Percentiles rank a stretch among this genome's conserved stretches.
phyloP scores from a whole-genome alignment of 148 eudicot genomes.

The Rhododendron williamsianum region DNA sequence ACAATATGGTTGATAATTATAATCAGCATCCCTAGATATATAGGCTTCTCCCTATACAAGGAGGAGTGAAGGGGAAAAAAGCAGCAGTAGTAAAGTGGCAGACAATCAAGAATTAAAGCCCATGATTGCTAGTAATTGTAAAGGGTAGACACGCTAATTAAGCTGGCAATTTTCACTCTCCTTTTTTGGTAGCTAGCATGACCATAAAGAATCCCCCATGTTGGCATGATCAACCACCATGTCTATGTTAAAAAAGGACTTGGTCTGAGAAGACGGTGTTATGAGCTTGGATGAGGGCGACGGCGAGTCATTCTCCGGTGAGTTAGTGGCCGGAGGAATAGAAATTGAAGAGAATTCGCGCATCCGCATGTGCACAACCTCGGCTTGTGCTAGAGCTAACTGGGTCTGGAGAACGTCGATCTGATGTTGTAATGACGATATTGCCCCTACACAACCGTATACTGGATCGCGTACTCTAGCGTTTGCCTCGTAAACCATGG shows the following conservation, averaged over 20 bases:
- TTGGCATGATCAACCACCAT: slow-evolving; percentile 47
- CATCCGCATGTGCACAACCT: slow-evolving; percentile 67
- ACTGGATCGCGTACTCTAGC: slow-evolving; percentile 90
- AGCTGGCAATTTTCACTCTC: neutral
- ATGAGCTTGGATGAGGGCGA: slow-evolving; percentile 26
- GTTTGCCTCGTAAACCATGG: slow-evolving; percentile 94
- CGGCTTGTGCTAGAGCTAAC: slow-evolving; percentile 72
- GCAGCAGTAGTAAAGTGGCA: slow-evolving; percentile 12
- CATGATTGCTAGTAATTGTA: slow-evolving; percentile 9
- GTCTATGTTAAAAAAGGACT: slow-evolving; percentile 59
- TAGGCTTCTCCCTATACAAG: neutral
- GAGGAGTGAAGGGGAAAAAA: slow-evolving; percentile 12
- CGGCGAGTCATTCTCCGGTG: slow-evolving; percentile 45
- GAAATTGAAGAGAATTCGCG: slow-evolving; percentile 37
- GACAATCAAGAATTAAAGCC: slow-evolving; percentile 20
- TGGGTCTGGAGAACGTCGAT: slow-evolving; percentile 65
- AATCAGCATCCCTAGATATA: slow-evolving; percentile 16
- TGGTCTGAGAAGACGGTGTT: slow-evolving; percentile 31
- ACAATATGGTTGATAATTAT: slow-evolving; percentile 21
- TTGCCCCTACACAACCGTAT: slow-evolving; percentile 90
- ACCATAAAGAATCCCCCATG: slow-evolving; percentile 57
- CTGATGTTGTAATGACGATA: slow-evolving; percentile 77
- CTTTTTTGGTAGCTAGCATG: slow-evolving; percentile 25
- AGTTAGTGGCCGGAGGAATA: slow-evolving; percentile 19
- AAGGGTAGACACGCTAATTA: slow-evolving; percentile 2